Conservation (phyloP, 139 green algal species). For the Picochlorum sp. region DNA sequence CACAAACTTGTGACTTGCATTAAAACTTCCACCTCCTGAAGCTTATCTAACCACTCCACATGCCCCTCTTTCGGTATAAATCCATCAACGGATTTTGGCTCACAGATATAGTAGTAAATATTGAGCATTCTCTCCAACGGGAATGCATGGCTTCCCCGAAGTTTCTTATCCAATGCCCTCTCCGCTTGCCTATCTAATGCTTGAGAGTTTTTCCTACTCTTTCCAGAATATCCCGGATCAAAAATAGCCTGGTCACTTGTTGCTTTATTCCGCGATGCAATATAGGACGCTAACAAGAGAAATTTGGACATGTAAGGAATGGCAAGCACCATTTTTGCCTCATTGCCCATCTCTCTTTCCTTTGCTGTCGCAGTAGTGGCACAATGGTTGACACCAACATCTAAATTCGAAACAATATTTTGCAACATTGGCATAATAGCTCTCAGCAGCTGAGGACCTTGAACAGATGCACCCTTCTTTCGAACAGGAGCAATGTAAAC, state of each 20-base stretch:
- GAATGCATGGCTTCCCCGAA: conserved; percentile 49
- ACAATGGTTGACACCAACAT: background rate
- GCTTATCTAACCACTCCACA: background rate
- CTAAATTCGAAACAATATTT: background rate
- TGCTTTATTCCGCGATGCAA: conserved; percentile 47
- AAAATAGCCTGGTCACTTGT: conserved; percentile 42
- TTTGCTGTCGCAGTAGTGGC: background rate
- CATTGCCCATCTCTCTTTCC: conserved; percentile 12
- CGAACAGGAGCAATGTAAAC: background rate
- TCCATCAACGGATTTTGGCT: conserved; percentile 10
- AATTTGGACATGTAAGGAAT: conserved; percentile 41
- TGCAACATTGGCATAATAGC: background rate
- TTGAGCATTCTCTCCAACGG: conserved; percentile 49
- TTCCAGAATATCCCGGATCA: conserved; percentile 8
- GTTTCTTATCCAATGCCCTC: conserved; percentile 32
- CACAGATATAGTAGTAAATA: conserved; percentile 45
- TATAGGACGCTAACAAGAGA: conserved; percentile 45
- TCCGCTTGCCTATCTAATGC: conserved; percentile 37
- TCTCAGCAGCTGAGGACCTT: conserved; percentile 1
- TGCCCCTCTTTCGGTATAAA: conserved; percentile 10
- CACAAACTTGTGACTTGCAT: conserved; percentile 35
- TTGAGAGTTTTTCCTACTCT: conserved; percentile 17
- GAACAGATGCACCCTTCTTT: background rate
- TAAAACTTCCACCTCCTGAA: conserved; percentile 27
- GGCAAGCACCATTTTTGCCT: conserved; percentile 21